phyloP scores from a whole-genome alignment of 2,329 filamentous ascomycete genomes.

The Lasiodiplodia hormozganensis region DNA sequence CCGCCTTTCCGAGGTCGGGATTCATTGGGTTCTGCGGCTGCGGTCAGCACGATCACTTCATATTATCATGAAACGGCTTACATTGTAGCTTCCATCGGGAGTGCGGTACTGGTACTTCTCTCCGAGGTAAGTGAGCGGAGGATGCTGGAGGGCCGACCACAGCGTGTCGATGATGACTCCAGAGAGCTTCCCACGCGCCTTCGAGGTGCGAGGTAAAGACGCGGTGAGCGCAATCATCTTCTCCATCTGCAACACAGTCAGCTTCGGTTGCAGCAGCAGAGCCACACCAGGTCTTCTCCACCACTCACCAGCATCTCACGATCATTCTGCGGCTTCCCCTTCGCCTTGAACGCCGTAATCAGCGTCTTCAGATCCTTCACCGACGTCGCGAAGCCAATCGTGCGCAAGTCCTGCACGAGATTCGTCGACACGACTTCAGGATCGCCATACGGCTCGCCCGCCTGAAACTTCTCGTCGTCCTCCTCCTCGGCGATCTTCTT shows the following conservation, averaged over 20 bases:
- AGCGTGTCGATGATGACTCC: slow-evolving; percentile 17
- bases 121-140: slow-evolving; percentile 47
- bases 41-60: slow-evolving; percentile 64
- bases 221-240: slow-evolving; percentile 23
- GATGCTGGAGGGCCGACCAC: slow-evolving; percentile 19
- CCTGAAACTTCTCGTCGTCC: slow-evolving; percentile 20
- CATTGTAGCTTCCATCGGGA: slow-evolving; percentile 73
- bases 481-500: neutral
- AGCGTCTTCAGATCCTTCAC: slow-evolving; percentile 11
- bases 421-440: neutral
- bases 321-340: slow-evolving; percentile 18
- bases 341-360: slow-evolving; percentile 3
- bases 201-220: slow-evolving; percentile 2
- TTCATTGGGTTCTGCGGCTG: slow-evolving; percentile 50
- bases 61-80: slow-evolving; percentile 53
- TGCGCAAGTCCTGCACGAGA: slow-evolving; percentile 8
- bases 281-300: neutral
- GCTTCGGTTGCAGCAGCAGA: neutral
- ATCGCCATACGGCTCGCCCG: slow-evolving; percentile 18
- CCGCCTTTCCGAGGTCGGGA: slow-evolving; percentile 61
- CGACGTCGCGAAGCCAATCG: neutral
- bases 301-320: slow-evolving; percentile 9
- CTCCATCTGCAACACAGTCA: slow-evolving; percentile 3
- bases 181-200: slow-evolving; percentile 12
- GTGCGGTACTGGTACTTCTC: slow-evolving; percentile 69